These are phyloP conservation scores for Globisporangium heterothallicum DNA, from an alignment of 352 stramenopile genomes.

Conservation along the genomic window DNA sequence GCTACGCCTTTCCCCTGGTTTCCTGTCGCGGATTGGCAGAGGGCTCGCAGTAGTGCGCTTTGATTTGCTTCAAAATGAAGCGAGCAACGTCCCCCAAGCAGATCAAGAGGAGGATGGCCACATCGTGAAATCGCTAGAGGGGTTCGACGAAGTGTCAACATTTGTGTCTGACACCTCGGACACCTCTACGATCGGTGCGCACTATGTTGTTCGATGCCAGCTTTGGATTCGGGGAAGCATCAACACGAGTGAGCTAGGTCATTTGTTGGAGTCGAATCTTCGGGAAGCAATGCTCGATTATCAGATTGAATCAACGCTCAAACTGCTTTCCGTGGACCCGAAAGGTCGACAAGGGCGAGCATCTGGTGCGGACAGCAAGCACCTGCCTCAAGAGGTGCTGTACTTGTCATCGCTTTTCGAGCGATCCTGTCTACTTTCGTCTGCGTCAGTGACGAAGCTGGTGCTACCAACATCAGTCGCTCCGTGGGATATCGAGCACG, in stretches of 20 bases:
- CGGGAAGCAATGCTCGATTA: conserved; percentile 79
- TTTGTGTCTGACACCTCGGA: neutral
- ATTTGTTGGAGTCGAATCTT: conserved; percentile 62
- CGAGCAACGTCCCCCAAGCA: neutral
- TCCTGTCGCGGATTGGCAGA: conserved; percentile 71
- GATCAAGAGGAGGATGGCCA: neutral
- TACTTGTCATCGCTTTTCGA: conserved; percentile 51
- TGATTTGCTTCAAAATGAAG: conserved; percentile 35
- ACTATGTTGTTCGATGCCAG: conserved; percentile 32
- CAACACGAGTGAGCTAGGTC: conserved; percentile 36
- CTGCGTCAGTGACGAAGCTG: conserved; percentile 58
- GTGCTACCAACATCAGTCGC: conserved; percentile 34
- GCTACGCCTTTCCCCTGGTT: conserved; percentile 64
- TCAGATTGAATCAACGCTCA: conserved; percentile 59
- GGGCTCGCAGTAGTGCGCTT: conserved; percentile 65
- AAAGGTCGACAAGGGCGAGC: neutral
- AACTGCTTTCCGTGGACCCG: conserved; percentile 6
- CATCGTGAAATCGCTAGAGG: conserved; percentile 13
- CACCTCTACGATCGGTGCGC: neutral
- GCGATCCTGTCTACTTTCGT: conserved; percentile 31
- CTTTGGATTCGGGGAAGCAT: conserved; percentile 75
- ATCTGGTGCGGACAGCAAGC: neutral
- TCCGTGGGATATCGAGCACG: conserved; percentile 57
- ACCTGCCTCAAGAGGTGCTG: conserved; percentile 22
- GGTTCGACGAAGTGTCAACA: conserved; percentile 6